Evolutionary conservation across 2,329 filamentous ascomycete species (phyloP).

Genomic region (Triangularia setosa): DNA sequence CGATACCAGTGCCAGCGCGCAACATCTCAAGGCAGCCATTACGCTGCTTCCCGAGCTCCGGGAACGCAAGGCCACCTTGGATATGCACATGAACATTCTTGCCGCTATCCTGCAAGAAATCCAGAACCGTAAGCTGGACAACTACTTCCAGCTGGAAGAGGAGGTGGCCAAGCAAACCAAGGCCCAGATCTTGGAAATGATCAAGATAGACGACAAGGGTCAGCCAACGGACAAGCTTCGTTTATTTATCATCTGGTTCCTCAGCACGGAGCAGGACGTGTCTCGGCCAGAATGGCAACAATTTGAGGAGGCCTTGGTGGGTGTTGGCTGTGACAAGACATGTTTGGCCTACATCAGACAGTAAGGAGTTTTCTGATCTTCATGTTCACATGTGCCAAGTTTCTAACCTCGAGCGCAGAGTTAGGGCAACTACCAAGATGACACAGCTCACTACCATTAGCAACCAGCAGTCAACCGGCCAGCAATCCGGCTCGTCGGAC

Average conservation of each 20-base stretch:
- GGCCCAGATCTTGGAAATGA: conserved; percentile 78
- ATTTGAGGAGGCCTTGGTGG: conserved; percentile 79
- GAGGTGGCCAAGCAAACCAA: conserved; percentile 89
- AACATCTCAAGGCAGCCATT: conserved; percentile 94
- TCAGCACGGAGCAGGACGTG: conserved; percentile 89
- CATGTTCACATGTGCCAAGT: background rate
- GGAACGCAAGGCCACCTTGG: conserved; percentile 86
- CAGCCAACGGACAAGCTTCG: conserved; percentile 85
- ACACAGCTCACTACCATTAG: conserved; percentile 94
- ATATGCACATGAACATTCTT: conserved; percentile 99
- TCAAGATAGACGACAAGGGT: conserved; percentile 78
- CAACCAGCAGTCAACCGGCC: conserved; percentile 62
- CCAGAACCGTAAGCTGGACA: conserved; percentile 91
- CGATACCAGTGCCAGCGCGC: conserved; percentile 82
- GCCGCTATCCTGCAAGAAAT: conserved; percentile 74
- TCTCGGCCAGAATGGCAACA: conserved; percentile 76
- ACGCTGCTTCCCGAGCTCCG: conserved; percentile 86
- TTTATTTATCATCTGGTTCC: conserved; percentile 93
- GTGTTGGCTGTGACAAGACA: conserved; percentile 70
- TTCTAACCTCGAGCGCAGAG: conserved; percentile 38
- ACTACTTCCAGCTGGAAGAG: conserved; percentile 94
- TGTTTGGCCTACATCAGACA: conserved; percentile 83
- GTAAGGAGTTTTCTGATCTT: conserved; percentile 43
- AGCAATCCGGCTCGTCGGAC: conserved; percentile 60
- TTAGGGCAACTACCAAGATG: conserved; percentile 94